phyloP scores from a whole-genome alignment of 164 flowering plant genomes.

The Stephania japonica region DNA sequence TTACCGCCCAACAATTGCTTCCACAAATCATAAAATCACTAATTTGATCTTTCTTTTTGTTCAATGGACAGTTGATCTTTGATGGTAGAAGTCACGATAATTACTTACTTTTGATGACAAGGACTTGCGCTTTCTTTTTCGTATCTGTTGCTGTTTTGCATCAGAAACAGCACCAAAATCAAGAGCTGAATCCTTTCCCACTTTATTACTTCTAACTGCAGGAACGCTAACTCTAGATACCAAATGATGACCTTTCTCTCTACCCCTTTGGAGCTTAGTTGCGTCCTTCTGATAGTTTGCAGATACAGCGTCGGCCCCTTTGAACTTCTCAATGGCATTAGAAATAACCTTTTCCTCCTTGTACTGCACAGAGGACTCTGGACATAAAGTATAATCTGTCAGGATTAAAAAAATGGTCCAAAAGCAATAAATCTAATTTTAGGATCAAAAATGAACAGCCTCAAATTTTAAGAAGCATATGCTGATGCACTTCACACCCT shows the following conservation, averaged over 20 bases:
- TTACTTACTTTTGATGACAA: conserved; percentile 36
- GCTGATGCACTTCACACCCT: not conserved
- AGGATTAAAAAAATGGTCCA: not conserved
- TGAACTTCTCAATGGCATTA: conserved; percentile 27
- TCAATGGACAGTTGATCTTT: not conserved
- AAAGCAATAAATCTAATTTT: not conserved
- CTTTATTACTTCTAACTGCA: conserved; percentile 20
- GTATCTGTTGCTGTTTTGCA: conserved; percentile 23
- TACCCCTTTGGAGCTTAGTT: conserved; percentile 24
- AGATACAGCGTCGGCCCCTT: conserved; percentile 25
- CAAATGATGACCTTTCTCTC: conserved; percentile 23
- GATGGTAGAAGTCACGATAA: not conserved
- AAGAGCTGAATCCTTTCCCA: conserved; percentile 20
- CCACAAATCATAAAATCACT: too few species aligned
- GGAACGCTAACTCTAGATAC: conserved; percentile 15
- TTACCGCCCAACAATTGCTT: too few species aligned
- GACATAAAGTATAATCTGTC: not conserved
- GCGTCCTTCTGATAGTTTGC: conserved; percentile 28
- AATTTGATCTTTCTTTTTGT: too few species aligned
- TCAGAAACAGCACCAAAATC: conserved; percentile 25
- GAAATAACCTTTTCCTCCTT: conserved; percentile 29
- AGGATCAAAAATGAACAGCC: not conserved
- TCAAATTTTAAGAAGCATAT: not conserved
- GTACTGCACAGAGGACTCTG: conserved; percentile 37
- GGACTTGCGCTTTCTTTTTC: conserved; percentile 34